phyloP scores from a whole-genome alignment of 306 rosid species.

The Alnus glutinosa region DNA sequence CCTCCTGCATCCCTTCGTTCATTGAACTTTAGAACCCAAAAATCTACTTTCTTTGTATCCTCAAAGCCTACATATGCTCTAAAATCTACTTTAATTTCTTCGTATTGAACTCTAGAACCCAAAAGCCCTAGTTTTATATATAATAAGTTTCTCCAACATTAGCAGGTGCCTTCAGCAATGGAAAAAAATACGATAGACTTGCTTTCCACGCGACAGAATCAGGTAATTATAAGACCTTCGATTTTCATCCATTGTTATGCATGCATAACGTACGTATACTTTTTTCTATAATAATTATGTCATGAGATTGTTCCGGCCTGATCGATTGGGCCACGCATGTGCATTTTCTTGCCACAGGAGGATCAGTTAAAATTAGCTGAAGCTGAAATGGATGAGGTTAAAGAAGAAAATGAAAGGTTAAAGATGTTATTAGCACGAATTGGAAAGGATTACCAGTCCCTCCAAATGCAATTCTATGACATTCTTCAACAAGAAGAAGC shows the following conservation, averaged over 20 bases:
- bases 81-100: background rate
- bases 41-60: too few species aligned
- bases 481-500: constrained; percentile 31
- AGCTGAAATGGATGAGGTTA: constrained; percentile 53
- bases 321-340: background rate
- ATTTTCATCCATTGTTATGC: background rate
- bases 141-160: background rate
- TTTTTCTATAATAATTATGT: background rate
- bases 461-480: constrained; percentile 36
- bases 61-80: too few species aligned
- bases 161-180: background rate
- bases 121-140: too few species aligned
- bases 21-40: too few species aligned
- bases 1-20: background rate
- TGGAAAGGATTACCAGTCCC: constrained; percentile 42
- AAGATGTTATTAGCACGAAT: constrained; percentile 33
- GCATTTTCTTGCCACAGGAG: constrained; percentile 24
- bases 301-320: background rate
- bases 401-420: constrained; percentile 53
- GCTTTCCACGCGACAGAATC: constrained; percentile 1
- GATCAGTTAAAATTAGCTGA: constrained; percentile 35
- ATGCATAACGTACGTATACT: background rate
- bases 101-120: too few species aligned
- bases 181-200: background rate
- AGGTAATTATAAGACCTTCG: background rate